A percentile compares a stretch with the other conserved stretches of the same genome.
These are phyloP conservation scores for Murraya koenigii DNA, from an alignment of 345 rosid genomes.

Conservation along the genomic window DNA sequence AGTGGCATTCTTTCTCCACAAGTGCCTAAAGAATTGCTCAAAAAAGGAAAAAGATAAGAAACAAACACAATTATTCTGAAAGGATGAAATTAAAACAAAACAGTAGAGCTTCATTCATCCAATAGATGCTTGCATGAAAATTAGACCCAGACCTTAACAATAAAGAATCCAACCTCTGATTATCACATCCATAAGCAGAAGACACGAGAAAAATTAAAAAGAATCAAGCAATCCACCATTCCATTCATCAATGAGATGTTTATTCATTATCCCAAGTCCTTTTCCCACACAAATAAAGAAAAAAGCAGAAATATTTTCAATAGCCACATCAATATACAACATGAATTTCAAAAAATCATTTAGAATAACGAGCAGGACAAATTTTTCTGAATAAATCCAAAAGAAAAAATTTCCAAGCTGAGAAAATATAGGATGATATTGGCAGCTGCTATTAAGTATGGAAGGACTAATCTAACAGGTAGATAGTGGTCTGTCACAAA, in stretches of 20 bases:
- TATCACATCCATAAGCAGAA: background rate
- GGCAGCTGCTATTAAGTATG: background rate
- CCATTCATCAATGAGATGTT: background rate
- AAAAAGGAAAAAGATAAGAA: conserved; percentile 1
- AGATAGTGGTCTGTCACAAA: background rate
- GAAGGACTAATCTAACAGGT: background rate
- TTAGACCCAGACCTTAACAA: background rate
- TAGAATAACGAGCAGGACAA: background rate
- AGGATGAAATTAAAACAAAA: background rate
- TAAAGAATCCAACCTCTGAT: background rate
- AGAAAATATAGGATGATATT: background rate
- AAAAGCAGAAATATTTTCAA: background rate
- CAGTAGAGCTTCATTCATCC: background rate
- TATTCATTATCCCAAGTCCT: background rate
- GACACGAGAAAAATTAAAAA: background rate
- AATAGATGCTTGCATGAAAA: background rate
- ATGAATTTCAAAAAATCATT: background rate
- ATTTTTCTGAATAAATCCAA: background rate
- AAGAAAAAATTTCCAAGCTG: background rate
- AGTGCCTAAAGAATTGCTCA: conserved; percentile 58
- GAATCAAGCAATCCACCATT: background rate
- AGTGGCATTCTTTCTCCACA: conserved; percentile 97
- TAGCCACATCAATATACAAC: background rate
- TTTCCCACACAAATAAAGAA: background rate
- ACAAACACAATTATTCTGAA: background rate